Evolutionary conservation across 495 filamentous ascomycete genomes (phyloP).

Genomic region (Aspergillus kassunensis): DNA sequence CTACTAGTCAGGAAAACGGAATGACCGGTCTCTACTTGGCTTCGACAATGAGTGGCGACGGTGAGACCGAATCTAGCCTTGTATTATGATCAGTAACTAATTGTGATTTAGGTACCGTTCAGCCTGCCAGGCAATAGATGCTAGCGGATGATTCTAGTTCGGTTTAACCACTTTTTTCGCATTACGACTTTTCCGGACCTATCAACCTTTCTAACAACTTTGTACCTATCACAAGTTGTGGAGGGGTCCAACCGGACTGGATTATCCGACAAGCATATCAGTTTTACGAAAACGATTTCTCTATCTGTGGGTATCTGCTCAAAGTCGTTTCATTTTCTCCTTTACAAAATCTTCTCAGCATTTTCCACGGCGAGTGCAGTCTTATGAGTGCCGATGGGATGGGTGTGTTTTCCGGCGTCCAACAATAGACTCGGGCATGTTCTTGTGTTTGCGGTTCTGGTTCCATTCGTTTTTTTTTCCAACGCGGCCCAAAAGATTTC

Average conservation of each 20-base stretch:
- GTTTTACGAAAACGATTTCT: constrained; percentile 23
- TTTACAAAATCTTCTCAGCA: constrained; percentile 27
- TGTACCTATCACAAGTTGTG: too few species aligned
- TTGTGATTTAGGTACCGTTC: constrained; percentile 36
- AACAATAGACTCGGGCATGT: constrained; percentile 49
- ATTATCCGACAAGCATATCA: constrained; percentile 3
- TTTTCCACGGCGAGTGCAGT: constrained; percentile 33
- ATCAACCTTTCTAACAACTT: not conserved
- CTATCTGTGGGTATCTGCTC: constrained; percentile 14
- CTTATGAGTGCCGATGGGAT: constrained; percentile 36
- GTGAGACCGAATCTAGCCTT: constrained; percentile 24
- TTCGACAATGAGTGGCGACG: constrained; percentile 46
- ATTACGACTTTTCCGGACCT: not conserved
- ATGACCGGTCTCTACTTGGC: constrained; percentile 48
- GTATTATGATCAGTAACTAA: not conserved
- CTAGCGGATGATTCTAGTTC: too few species aligned
- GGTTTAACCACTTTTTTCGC: not conserved
- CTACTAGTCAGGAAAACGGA: constrained; percentile 39
- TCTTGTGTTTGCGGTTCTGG: constrained; percentile 26
- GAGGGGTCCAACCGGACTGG: constrained; percentile 3
- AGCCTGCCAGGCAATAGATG: constrained; percentile 42
- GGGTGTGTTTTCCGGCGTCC: constrained; percentile 44
- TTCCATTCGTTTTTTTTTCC: constrained; percentile 14
- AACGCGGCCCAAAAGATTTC: constrained; percentile 14
- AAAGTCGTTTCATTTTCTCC: constrained; percentile 20